Evolutionary conservation across 805 yeast species (phyloP), one percentile per base, ranked within the genome.

Genomic region (Ogataea angusta): DNA sequence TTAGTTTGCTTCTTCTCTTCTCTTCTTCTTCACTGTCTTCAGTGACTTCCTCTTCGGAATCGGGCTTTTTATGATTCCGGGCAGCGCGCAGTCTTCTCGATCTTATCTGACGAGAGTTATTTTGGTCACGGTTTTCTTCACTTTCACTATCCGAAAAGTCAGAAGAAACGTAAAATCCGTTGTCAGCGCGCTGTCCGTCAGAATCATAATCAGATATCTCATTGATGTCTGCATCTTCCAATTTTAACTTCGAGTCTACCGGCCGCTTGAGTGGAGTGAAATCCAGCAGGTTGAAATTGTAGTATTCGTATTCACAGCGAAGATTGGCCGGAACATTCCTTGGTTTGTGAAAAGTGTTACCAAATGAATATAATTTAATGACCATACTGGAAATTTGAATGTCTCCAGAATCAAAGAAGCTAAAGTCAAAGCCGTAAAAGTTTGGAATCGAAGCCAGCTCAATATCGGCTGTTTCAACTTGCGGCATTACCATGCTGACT

Each of bases 271-370:
- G 21, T 7, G 9, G 9, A 12, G 26, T 22, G 12, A 10, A 9
- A 6, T 24, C 24, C n/a, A 19, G 10, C 13, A 38, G 31, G 29
- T 53, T 47, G 17, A 49, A 32, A 23, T 53, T 53, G n/a, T 36
- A 24, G 25, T 51, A 53, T n/a, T 38, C 26, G 38, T 35, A 48
- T 14, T 42, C 39, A 13, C 30, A 37, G 15, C 32, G 14, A 8
- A 40, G 8, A 5, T 17, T 10, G 2, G 6, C 24, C 2, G 48
- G 49, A 12, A 45, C 4, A 19, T 46, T 44, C 6, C 18, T 31
- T 12, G 60, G 60, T 10, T 46, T 52, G 14, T 53, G 43, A 29
- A 53, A 55, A 6, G 33, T 40, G 40, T 50, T 48, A 10, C 51
- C 38, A 17, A 53, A 45, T 12, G 50, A 26, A 28, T 37, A 40